A percentile compares a stretch with the other conserved stretches of the same genome.
These are phyloP conservation scores for Linnemannia schmuckeri DNA, from an alignment of 192 early-diverging fungal genomes.

Conservation along the genomic window DNA sequence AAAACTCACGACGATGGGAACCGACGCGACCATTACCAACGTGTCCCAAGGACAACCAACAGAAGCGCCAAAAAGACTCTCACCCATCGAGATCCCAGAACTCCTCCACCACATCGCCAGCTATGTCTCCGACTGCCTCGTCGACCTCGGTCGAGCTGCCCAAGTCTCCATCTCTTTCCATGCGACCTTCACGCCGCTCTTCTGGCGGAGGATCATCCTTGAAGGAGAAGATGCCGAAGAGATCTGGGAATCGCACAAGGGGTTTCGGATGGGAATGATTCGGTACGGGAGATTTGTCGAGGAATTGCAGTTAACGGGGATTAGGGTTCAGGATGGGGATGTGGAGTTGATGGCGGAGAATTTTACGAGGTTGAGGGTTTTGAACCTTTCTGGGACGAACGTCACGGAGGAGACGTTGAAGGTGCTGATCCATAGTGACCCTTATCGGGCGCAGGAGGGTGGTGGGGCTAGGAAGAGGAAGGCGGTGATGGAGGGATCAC, in stretches of 20 bases:
- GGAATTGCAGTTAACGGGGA: neutral
- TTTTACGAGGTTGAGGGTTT: constrained; percentile 13
- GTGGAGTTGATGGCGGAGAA: constrained; percentile 40
- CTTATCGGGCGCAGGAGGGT: neutral
- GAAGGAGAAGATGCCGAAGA: neutral
- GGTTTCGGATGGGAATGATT: constrained; percentile 31
- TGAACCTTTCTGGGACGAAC: constrained; percentile 29
- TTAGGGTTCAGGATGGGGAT: constrained; percentile 31
- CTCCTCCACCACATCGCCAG: constrained; percentile 13
- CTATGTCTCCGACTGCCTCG: neutral
- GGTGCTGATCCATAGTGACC: constrained; percentile 42
- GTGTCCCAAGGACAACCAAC: neutral
- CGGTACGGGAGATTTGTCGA: constrained; percentile 31
- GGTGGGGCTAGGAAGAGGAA: neutral
- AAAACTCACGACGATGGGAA: neutral
- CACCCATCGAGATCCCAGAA: constrained; percentile 23
- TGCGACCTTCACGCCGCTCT: neutral
- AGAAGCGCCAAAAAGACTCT: neutral
- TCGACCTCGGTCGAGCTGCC: neutral
- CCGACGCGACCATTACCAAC: neutral
- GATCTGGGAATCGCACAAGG: constrained; percentile 25
- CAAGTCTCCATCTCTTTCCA: constrained; percentile 29
- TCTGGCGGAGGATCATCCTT: constrained; percentile 16
- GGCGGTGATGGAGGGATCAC: neutral
- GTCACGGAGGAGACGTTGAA: constrained; percentile 30